phyloP scores from a whole-genome alignment of 768 basidiomycete species.

The Kwoniella sp. region DNA sequence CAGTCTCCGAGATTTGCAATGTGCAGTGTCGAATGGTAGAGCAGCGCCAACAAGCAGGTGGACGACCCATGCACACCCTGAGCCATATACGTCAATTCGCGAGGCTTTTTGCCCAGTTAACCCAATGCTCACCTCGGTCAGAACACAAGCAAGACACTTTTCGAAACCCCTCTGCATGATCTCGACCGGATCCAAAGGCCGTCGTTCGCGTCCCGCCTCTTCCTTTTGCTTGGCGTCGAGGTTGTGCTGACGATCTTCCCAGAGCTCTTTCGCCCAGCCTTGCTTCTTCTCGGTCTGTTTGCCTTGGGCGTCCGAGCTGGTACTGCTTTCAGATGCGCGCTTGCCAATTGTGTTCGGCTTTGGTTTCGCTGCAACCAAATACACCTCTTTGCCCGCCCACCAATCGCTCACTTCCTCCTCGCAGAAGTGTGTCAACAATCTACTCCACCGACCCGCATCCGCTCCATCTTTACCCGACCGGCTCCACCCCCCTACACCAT shows the following conservation, averaged over 20 bases:
- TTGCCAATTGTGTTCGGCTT: not conserved
- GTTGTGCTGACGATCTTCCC: slow-evolving; percentile 6
- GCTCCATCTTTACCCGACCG: slow-evolving; percentile 51
- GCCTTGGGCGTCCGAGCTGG: not conserved
- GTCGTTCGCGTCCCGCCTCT: slow-evolving; percentile 14
- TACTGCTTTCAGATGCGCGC: not conserved
- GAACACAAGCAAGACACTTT: slow-evolving; percentile 50
- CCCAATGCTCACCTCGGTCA: slow-evolving; percentile 44
- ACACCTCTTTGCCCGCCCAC: slow-evolving; percentile 34
- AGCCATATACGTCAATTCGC: slow-evolving; percentile 4
- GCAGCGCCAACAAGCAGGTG: slow-evolving; percentile 53
- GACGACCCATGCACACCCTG: slow-evolving; percentile 55
- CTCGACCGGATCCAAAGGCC: slow-evolving; percentile 51
- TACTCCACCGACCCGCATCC: slow-evolving; percentile 55
- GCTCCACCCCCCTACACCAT: slow-evolving; percentile 92
- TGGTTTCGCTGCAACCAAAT: slow-evolving; percentile 11
- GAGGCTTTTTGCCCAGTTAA: not conserved
- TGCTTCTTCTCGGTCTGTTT: slow-evolving; percentile 35
- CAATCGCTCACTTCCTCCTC: slow-evolving; percentile 39
- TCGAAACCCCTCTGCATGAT: slow-evolving; percentile 56
- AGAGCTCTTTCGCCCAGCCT: slow-evolving; percentile 49
- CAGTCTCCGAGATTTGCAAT: slow-evolving; percentile 53
- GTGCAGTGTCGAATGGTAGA: slow-evolving; percentile 43
- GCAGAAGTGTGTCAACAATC: slow-evolving; percentile 77
- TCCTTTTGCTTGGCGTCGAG: not conserved